A percentile compares a stretch with the other conserved stretches of the same genome.
phyloP scores from a whole-genome alignment of 768 basidiomycete species.

The Kwoniella heveanensis region DNA sequence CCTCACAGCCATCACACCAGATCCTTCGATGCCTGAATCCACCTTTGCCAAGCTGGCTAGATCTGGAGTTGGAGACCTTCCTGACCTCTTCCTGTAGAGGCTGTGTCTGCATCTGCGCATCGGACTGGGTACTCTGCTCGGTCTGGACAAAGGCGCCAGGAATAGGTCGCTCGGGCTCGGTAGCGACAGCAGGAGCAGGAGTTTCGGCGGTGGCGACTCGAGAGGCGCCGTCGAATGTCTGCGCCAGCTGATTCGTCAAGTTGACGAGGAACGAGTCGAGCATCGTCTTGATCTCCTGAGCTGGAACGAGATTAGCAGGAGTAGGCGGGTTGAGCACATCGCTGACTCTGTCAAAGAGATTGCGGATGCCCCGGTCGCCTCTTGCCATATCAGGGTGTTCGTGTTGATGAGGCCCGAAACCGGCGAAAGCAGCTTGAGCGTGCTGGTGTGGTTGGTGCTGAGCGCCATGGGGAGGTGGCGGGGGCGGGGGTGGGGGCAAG shows the following conservation, averaged over 20 bases:
- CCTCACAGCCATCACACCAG: constrained; percentile 42
- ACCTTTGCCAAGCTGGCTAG: constrained; percentile 34
- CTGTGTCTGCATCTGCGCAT: constrained; percentile 24
- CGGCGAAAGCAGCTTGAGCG: not conserved
- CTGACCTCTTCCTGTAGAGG: constrained; percentile 13
- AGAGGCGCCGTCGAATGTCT: constrained; percentile 43
- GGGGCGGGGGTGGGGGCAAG: constrained; percentile 10
- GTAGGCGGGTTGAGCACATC: constrained; percentile 33
- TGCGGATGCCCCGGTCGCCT: constrained; percentile 24
- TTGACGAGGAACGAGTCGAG: constrained; percentile 52
- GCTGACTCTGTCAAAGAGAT: constrained; percentile 34
- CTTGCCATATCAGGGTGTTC: constrained; percentile 1
- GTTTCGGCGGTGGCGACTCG: constrained; percentile 13
- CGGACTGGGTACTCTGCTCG: constrained; percentile 16
- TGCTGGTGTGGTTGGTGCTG: not conserved
- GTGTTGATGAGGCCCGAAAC: constrained; percentile 8
- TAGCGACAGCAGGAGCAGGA: not conserved
- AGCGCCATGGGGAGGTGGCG: constrained; percentile 1
- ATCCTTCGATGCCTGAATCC: constrained; percentile 45
- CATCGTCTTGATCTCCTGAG: constrained; percentile 49
- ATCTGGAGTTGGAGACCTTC: constrained; percentile 10
- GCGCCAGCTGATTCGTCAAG: constrained; percentile 48
- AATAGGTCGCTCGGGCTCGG: constrained; percentile 35
- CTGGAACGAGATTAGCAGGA: constrained; percentile 29
- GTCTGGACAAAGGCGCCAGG: constrained; percentile 47